These are phyloP conservation scores for Emergomyces orientalis DNA, from an alignment of 2,329 filamentous ascomycete species.

Conservation along the genomic window DNA sequence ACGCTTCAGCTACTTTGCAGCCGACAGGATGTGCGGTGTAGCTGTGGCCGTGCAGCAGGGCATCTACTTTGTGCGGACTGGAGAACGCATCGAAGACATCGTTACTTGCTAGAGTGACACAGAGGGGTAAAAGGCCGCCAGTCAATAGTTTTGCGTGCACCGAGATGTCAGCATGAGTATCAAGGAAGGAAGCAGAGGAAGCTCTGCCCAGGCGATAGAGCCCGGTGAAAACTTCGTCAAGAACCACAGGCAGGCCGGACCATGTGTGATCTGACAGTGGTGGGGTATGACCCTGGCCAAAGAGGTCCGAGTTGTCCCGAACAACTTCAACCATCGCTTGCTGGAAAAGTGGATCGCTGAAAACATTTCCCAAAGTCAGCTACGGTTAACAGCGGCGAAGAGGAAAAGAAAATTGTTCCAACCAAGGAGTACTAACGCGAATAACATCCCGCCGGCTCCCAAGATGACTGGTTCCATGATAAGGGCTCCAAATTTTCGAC, in stretches of 20 bases:
- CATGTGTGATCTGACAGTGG: constrained; percentile 38
- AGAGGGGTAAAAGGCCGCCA: constrained; percentile 68
- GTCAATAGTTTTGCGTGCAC: constrained; percentile 80
- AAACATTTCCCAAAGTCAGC: neutral
- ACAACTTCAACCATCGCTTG: constrained; percentile 58
- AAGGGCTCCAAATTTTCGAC: constrained; percentile 62
- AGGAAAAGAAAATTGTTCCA: neutral
- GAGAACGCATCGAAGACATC: constrained; percentile 63
- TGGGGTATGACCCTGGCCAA: constrained; percentile 25
- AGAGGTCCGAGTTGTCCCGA: constrained; percentile 50
- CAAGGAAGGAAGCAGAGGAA: constrained; percentile 60
- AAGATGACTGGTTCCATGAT: constrained; percentile 73
- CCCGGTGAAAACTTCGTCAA: constrained; percentile 83
- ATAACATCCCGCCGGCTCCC: constrained; percentile 74
- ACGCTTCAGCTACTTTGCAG: constrained; percentile 65
- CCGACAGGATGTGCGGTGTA: constrained; percentile 79
- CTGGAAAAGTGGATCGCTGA: constrained; percentile 72
- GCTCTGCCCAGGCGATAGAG: constrained; percentile 70
- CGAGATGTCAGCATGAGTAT: constrained; percentile 60
- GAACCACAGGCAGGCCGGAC: constrained; percentile 67
- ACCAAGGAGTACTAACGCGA: constrained; percentile 49
- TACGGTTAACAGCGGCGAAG: neutral
- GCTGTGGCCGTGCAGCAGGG: constrained; percentile 73
- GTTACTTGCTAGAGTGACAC: constrained; percentile 64
- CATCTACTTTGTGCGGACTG: constrained; percentile 65